Conservation (phyloP, 345 rosid genomes). For the Punica granatum region DNA sequence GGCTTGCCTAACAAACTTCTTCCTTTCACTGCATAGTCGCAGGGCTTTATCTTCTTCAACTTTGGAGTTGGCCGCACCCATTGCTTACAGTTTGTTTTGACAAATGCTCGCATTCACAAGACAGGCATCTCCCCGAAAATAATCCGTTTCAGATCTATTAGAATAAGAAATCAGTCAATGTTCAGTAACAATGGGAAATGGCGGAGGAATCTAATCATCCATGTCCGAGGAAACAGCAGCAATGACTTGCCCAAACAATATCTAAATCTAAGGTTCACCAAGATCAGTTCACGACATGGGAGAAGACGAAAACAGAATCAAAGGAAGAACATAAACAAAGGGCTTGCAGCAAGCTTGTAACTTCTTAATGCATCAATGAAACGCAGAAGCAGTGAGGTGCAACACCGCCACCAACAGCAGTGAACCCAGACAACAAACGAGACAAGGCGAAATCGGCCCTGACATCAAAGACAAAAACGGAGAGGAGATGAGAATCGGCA, state of each 20-base stretch:
- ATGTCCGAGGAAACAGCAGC: neutral
- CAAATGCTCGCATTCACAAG: constrained; percentile 3
- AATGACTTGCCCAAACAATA: neutral
- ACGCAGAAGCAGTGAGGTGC: neutral
- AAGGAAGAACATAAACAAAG: neutral
- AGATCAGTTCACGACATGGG: neutral
- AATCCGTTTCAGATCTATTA: neutral
- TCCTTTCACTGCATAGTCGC: constrained; percentile 85
- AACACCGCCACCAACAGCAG: neutral
- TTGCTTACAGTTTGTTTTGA: constrained; percentile 14
- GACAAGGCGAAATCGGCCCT: too few species aligned
- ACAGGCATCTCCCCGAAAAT: neutral
- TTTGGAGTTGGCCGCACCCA: constrained; percentile 73
- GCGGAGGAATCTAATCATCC: neutral
- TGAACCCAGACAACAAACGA: neutral
- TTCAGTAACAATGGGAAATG: neutral
- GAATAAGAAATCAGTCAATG: neutral
- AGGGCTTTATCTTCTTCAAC: constrained; percentile 78
- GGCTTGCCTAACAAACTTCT: constrained; percentile 74
- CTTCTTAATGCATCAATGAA: neutral
- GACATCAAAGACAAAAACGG: too few species aligned
- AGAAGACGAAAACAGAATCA: neutral
- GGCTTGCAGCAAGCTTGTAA: neutral
- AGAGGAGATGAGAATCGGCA: too few species aligned
- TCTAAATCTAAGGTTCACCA: too few species aligned